Base-by-base conservation (phyloP, 2,329 filamentous ascomycete species). In the Plectosphaerella plurivora region DNA sequence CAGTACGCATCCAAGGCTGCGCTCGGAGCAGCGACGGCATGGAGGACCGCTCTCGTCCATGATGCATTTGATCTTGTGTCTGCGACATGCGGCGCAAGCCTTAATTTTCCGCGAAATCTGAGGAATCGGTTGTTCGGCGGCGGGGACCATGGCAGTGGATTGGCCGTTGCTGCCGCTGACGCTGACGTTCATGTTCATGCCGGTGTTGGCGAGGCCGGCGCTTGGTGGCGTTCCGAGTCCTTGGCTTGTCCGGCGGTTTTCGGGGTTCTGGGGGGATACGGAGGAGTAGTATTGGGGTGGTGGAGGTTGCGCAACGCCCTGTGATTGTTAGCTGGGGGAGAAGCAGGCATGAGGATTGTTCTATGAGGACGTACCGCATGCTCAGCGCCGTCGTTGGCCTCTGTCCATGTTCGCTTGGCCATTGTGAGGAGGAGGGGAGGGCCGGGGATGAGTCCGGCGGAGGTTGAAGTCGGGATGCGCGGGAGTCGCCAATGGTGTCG, bases 21-120 rank as follows among this genome's bases (percentile, higher is more conserved):
- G 56, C 52, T 72, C 68, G 16, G 62, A 55, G 45, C 70, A 73
- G 51, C 70, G 60, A 5, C 65, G 62, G 54, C 70, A 73, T 3
- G 69, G 69, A 3, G 70, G 69, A 1, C 68, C 68, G 24, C 60
- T 64, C 36, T 70, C 67, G 46, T 72, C 69, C 69, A 73, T 73
- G 45, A 72, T 56, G 45, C 70, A 73, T 57, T 70, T 70, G 51
- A 73, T 72, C 70, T 73, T 73, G 53, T 71, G 69, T 51, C 71
- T 72, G 4, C 70, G 60, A 55, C 70, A 73, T 18, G 69, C 66
- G 16, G 71, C 67, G 18, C 70, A 73, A 0, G 70, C 70, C 57
- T 72, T 72, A 39, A 72, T 69, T 53, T 69, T 70, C 33, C 69
- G 60, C 6, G 69, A 71, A 51, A 72, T 72, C 46, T 67, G 65